Evolutionary conservation across 768 basidiomycete species (phyloP).

Genomic region (Dendrothele bispora): DNA sequence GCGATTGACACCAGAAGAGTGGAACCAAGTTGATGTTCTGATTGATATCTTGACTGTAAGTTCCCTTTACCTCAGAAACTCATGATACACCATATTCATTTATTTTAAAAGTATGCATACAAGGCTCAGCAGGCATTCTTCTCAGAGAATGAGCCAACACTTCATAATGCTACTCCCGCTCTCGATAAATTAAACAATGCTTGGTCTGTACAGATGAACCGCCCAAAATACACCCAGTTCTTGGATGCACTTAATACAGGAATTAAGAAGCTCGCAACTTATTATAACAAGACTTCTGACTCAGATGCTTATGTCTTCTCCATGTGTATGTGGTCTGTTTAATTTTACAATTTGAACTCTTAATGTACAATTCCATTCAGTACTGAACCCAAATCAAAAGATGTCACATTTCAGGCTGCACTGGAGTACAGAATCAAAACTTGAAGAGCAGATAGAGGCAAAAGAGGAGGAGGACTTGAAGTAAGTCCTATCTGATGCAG

Average conservation of each 20-base stretch:
- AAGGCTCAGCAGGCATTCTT: conserved; percentile 31
- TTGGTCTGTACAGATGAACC: conserved; percentile 14
- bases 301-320: conserved; percentile 30
- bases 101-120: conserved; percentile 23
- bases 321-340: conserved; percentile 25
- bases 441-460: neutral
- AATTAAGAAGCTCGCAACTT: conserved; percentile 28
- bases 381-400: conserved; percentile 24
- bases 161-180: conserved; percentile 28
- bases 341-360: neutral
- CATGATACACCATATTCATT: conserved; percentile 1
- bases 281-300: conserved; percentile 31
- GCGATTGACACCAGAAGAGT: conserved; percentile 18
- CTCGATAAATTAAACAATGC: conserved; percentile 26
- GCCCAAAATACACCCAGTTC: conserved; percentile 21
- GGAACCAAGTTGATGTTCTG: conserved; percentile 18
- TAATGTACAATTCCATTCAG: conserved; percentile 9
- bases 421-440: conserved; percentile 21
- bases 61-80: too few relatives aligned
- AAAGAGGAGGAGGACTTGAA: neutral
- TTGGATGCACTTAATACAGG: conserved; percentile 22
- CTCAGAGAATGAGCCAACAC: conserved; percentile 18
- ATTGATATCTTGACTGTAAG: conserved; percentile 18
- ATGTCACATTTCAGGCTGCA: conserved; percentile 22
- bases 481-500: neutral